Conservation (phyloP, 169 alveolate species). For the Eimeria acervulina region DNA sequence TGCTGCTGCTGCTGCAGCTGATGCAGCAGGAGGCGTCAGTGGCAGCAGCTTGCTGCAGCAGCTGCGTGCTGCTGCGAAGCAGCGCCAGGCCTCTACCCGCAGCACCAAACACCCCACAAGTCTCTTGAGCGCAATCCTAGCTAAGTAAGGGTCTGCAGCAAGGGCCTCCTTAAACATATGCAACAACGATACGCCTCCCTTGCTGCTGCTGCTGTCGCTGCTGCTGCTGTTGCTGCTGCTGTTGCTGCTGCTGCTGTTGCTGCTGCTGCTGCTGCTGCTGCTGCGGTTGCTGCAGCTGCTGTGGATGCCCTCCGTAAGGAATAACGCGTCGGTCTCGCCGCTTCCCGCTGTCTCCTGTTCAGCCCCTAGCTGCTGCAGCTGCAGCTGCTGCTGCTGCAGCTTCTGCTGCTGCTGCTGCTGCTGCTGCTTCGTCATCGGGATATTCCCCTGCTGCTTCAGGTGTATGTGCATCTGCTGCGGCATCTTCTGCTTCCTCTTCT, state of each 20-base stretch:
- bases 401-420: constrained; percentile 39
- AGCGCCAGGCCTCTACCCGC: constrained; percentile 46
- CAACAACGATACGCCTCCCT: neutral
- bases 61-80: neutral
- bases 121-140: neutral
- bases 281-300: neutral
- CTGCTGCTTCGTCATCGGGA: neutral
- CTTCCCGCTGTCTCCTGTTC: neutral
- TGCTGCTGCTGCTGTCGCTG: constrained; percentile 24
- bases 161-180: neutral
- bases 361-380: neutral
- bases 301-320: neutral
- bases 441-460: neutral
- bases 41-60: constrained; percentile 34
- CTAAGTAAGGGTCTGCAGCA: neutral
- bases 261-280: neutral
- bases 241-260: neutral
- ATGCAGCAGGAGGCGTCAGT: neutral
- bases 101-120: neutral
- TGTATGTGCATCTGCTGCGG: neutral
- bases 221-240: constrained; percentile 26
- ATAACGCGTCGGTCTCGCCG: neutral
- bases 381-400: neutral
- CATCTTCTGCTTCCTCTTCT: neutral
- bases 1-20: constrained; percentile 51